phyloP scores from a whole-genome alignment of 192 early-diverging fungal genomes.

The Coemansia sp. region DNA sequence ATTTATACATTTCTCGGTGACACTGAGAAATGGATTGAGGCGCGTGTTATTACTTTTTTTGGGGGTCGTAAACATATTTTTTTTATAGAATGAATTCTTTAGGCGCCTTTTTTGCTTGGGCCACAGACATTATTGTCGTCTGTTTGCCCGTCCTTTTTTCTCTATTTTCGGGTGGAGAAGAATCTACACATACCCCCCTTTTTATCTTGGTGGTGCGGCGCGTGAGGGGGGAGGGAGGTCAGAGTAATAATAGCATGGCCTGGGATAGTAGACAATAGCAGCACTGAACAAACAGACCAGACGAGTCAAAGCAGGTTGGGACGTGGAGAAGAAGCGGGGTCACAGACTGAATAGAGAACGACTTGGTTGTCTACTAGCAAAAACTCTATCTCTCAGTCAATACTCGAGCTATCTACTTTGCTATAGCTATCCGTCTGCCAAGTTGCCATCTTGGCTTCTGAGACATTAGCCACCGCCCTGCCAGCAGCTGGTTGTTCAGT shows the following conservation, averaged over 20 bases:
- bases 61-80: neutral
- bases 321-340: neutral
- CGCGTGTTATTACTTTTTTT: constrained; percentile 3
- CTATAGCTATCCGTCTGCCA: no score
- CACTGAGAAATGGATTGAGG: neutral
- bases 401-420: neutral
- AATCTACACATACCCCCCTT: neutral
- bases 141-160: neutral
- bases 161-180: neutral
- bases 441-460: neutral
- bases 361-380: neutral
- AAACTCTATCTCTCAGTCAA: neutral
- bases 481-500: neutral
- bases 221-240: neutral
- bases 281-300: neutral
- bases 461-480: neutral
- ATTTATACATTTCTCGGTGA: neutral
- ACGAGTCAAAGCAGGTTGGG: neutral
- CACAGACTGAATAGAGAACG: neutral
- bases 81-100: neutral
- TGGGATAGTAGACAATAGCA: neutral
- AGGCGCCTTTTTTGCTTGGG: neutral
- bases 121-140: neutral
- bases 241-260: constrained; percentile 4
- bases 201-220: neutral